Evolutionary conservation across 176 grass and related monocot genomes (phyloP), one percentile per base, ranked within the genome.

Genomic region (Guadua angustifolia): DNA sequence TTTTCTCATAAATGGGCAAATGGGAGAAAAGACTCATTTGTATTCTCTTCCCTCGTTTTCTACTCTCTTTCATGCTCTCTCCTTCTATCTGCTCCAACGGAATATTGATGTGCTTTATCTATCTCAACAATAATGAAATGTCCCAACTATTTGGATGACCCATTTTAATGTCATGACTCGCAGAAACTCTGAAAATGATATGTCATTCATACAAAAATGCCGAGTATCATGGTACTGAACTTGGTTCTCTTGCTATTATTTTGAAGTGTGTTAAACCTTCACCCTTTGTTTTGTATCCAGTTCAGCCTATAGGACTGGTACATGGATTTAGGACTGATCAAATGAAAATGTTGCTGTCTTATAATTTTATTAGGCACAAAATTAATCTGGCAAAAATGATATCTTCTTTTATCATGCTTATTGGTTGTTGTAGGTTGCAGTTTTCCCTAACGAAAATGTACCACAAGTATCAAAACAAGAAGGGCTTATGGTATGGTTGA

Each of bases 151-250:
- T 67, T 86, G 25, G 15, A 40, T 73, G 79, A 38, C 46, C 36
- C 38, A 58, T 49, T n/a, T 79, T 58, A 57, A 40, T 79, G 51
- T 36, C 47, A 17, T 81, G 68, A 75, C 74, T 61, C n/a, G 61
- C n/a, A 83, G 16, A 79, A 45, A 68, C 84, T 73, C 33, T 51
- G 88, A 83, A 59, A 86, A 40, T 66, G 74, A 87, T n/a, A n/a
- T 68, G 42, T 68, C 72, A 78, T 79, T 18, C 74, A 82, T 66
- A 66, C 38, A 32, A 73, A 86, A 73, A 59, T 26, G 25, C 16
- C n/a, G 73, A 71, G 1, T 57, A 9, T 47, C 12, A n/a, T 60
- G 76, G 17, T 42, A 60, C 38, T 40, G 49, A 59, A 40, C 7
- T 74, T n/a, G 26, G 22, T 25, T 66, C 13, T 75, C 40, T 74